Base-by-base conservation (phyloP, 495 filamentous ascomycete genomes). In the Talaromyces thailandensis region DNA sequence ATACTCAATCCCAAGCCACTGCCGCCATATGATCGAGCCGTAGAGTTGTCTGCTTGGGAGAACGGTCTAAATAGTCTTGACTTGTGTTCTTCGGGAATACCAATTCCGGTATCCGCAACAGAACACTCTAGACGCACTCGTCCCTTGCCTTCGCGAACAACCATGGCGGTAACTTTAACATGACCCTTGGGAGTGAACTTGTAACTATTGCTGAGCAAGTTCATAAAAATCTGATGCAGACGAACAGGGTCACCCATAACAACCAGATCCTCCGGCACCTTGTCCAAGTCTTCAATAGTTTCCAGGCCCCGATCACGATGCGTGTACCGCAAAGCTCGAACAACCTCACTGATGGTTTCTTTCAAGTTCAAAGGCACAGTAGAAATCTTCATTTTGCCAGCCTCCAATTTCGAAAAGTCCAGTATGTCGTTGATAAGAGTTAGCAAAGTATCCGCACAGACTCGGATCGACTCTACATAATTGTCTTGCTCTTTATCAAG, bases 391-490 rank as follows among this genome's bases (percentile, higher is more conserved):
- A 96, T 94, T 77, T 96, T 96, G 67, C 93, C 92, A 16, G 92
- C 92, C 71, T 96, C 92, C 69, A 96, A 85, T 69, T 94, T 92
- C 31, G 91, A 94, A 70, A 94, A 96, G 71, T 96, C 92, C 1
- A 96, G 78, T 24, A 96, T 93, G 66, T 96, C 92, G 69, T 96
- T 96, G 78, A 96, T 96, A 60, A 96, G 88, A 0, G 89, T 92
- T n/a, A 96, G 81, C 7, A 96, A 77, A 7, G 93, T 88, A 69
- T 96, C 91, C 4, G 92, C 92, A 63, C 92, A 96, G 23, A 96
- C 87, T 3, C 90, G 81, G 65, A 96, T 96, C 7, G 89, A 93
- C 69, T 96, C 91, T n/a, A 92, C 89, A 78, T 92, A 94, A 72
- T 90, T 88, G 56, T 90, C 83, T 71, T 96, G 92, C 70, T 96